Conservation (phyloP, 2,329 filamentous ascomycete genomes). For the Phyllosticta ampelicida region DNA sequence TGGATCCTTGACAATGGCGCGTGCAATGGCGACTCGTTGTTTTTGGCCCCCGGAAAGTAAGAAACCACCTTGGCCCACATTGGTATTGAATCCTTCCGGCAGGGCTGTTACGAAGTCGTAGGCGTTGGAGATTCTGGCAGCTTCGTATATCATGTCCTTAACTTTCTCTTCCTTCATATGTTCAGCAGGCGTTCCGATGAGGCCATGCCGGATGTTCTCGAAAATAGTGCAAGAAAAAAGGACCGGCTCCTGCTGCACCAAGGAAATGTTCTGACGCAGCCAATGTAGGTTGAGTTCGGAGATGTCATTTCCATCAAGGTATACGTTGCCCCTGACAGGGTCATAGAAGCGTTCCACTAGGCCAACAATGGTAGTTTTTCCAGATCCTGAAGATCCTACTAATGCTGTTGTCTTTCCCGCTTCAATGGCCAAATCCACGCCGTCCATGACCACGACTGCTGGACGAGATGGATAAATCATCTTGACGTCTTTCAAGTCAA, state of each 20-base stretch:
- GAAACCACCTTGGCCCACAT: slow-evolving; percentile 84
- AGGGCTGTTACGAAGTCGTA: slow-evolving; percentile 74
- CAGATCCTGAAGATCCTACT: slow-evolving; percentile 81
- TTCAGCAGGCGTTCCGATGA: slow-evolving; percentile 70
- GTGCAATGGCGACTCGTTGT: slow-evolving; percentile 82
- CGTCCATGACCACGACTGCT: slow-evolving; percentile 77
- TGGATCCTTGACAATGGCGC: slow-evolving; percentile 75
- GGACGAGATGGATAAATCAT: slow-evolving; percentile 88
- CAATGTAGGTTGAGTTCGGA: slow-evolving; percentile 70
- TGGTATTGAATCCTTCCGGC: slow-evolving; percentile 78
- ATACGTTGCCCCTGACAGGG: slow-evolving; percentile 64
- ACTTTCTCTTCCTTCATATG: slow-evolving; percentile 53
- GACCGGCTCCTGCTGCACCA: slow-evolving; percentile 82
- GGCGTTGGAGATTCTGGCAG: slow-evolving; percentile 78
- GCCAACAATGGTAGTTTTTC: slow-evolving; percentile 84
- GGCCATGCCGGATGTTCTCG: slow-evolving; percentile 74
- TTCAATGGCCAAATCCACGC: slow-evolving; percentile 64
- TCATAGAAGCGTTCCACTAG: slow-evolving; percentile 86
- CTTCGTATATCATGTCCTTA: slow-evolving; percentile 57
- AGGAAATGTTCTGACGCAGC: slow-evolving; percentile 77
- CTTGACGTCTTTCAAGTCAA: slow-evolving; percentile 68
- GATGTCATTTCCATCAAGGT: slow-evolving; percentile 73
- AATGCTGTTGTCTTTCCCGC: slow-evolving; percentile 83
- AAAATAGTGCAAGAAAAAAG: slow-evolving; percentile 79
- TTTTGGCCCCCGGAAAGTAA: slow-evolving; percentile 85